phyloP scores from a whole-genome alignment of 2,329 filamentous ascomycete genomes.

The Uncinocarpus reesii region DNA sequence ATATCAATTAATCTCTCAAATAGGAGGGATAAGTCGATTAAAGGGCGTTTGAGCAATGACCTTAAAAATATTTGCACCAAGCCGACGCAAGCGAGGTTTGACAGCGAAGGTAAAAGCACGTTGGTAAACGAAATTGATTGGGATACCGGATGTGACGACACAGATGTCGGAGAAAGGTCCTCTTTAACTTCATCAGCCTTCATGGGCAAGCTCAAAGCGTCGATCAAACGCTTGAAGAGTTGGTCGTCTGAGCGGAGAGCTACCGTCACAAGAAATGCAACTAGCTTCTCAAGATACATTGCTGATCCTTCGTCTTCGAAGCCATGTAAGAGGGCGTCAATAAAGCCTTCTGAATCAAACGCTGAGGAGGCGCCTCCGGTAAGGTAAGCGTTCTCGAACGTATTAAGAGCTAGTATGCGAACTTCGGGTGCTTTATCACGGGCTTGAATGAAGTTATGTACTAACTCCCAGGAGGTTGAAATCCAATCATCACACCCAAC shows the following conservation, averaged over 20 bases:
- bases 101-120: constrained; percentile 27
- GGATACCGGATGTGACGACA: constrained; percentile 31
- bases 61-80: constrained; percentile 68
- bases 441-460: constrained; percentile 30
- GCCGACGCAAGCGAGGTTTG: constrained; percentile 59
- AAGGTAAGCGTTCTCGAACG: constrained; percentile 31
- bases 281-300: constrained; percentile 31
- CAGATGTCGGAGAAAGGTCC: constrained; percentile 26
- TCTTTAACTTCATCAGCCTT: constrained; percentile 26
- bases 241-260: constrained; percentile 25
- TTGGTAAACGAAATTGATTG: constrained; percentile 26
- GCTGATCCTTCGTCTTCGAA: constrained; percentile 32
- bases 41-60: constrained; percentile 53
- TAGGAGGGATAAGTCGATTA: constrained; percentile 52
- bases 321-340: constrained; percentile 26
- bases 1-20: constrained; percentile 57
- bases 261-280: constrained; percentile 31
- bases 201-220: constrained; percentile 30
- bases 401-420: constrained; percentile 32
- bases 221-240: constrained; percentile 27
- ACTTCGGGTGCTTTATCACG: constrained; percentile 32
- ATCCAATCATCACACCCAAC: constrained; percentile 28
- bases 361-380: constrained; percentile 24
- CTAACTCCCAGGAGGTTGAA: constrained; percentile 27
- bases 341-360: constrained; percentile 27